phyloP scores from a whole-genome alignment of 2,329 filamentous ascomycete species.

The Cladosporium sp. region DNA sequence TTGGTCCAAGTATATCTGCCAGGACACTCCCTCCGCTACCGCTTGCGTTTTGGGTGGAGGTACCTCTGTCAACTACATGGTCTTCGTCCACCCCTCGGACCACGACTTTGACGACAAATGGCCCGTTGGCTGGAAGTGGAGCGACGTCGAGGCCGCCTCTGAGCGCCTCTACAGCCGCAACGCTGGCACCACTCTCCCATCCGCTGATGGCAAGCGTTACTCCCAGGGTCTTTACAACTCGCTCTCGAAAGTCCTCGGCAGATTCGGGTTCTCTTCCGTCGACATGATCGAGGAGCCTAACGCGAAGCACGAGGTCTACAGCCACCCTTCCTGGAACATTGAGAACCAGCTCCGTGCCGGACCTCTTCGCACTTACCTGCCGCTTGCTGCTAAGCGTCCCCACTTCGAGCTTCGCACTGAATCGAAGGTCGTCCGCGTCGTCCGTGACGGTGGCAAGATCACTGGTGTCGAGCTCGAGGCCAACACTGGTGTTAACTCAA shows the following conservation, averaged over 20 bases:
- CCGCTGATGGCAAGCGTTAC: conserved; percentile 66
- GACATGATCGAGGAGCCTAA: conserved; percentile 61
- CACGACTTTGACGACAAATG: conserved; percentile 74
- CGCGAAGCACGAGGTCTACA: conserved; percentile 66
- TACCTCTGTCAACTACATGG: conserved; percentile 65
- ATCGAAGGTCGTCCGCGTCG: conserved; percentile 65
- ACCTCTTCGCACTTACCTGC: conserved; percentile 71
- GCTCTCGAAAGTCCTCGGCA: conserved; percentile 60
- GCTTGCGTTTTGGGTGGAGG: conserved; percentile 71
- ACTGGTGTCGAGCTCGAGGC: conserved; percentile 68
- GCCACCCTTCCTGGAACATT: conserved; percentile 69
- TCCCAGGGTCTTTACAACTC: conserved; percentile 66
- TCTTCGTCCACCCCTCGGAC: conserved; percentile 67
- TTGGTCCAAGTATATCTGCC: conserved; percentile 59
- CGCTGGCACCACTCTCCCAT: conserved; percentile 67
- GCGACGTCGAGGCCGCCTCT: conserved; percentile 62
- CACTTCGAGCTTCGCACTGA: conserved; percentile 72
- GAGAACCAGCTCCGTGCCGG: conserved; percentile 66
- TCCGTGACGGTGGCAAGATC: conserved; percentile 62
- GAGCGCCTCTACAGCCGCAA: conserved; percentile 67
- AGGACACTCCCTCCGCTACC: conserved; percentile 70
- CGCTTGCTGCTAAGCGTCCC: conserved; percentile 57
- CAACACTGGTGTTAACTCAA: conserved; percentile 58
- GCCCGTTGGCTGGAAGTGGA: conserved; percentile 69
- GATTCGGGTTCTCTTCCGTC: conserved; percentile 64